Evolutionary conservation across 179 eudicot species (phyloP), one percentile per base, ranked within the genome.

Genomic region (Corrigiola litoralis): DNA sequence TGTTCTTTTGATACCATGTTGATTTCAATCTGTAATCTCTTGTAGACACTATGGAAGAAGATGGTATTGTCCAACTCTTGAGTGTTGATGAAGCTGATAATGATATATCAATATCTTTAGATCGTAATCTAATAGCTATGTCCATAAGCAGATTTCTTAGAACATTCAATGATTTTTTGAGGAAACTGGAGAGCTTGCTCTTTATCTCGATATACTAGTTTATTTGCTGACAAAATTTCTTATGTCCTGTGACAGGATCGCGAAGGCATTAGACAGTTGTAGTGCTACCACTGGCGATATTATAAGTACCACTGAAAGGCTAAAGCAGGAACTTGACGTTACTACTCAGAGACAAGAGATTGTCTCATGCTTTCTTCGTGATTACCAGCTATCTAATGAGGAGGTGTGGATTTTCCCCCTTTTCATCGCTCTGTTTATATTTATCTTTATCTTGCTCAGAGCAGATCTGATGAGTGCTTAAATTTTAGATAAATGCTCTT

Each of bases 341-440:
- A 94, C 97, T 65, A 86, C 90, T 28, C 95, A 94, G 64, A 86
- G 97, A 72, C 99, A 94, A 75, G 99, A 91, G 76, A 91, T 94
- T 29, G 99, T 83, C 14, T 86, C 96, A 25, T 85, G 84, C 72
- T 94, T 94, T 80, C 94, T 90, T 66, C 89, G 88, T 76, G 99
- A 94, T 72, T 94, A 94, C 67, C 99, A 90, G 78, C 92, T 94
- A 42, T 90, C 99, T 45, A 86, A 66, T 73, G 99, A 94, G 75
- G 97, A 94, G 99, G 99, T 94, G 56, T 62, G 64, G 2, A 17
- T 53, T 63, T 45, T 32, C 48, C 56, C 27, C 51, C 27, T 37
- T 10, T 28, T 25, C 50, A 38, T 38, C 25, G 23, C 28, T 13
- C 13, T 6, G 24, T 33, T 28, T 28, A 38, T 16, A 24, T 27